Evolutionary conservation across 495 filamentous ascomycete genomes (phyloP), one percentile per base, ranked within the genome.

Genomic region (Patellaria atrata): DNA sequence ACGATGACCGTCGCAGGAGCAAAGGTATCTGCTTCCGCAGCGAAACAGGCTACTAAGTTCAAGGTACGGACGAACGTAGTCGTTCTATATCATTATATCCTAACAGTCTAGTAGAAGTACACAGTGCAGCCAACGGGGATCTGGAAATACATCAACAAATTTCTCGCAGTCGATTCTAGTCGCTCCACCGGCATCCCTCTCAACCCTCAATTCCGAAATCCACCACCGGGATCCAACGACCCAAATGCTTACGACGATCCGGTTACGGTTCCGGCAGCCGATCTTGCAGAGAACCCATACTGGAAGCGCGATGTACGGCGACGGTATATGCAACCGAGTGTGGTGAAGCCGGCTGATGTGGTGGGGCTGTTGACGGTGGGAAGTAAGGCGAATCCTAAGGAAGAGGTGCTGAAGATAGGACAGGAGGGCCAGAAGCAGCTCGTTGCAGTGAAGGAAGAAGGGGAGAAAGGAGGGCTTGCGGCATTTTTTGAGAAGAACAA

Each of bases 251-350:
- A 94, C 61, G 74, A 82, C 55, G 91, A 96, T 52, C 85, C 85
- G 11, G 81, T 91, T 30, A 94, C 87, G 9, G 22, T 80, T 0
- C 89, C 91, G n/a, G 82, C 89, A 2, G 85, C 73, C 36, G 89
- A 99, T 57, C 73, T 97, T 43, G 89, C 89, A 47, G 89, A 92
- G 52, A 97, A 97, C 59, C 73, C 89, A 24, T 97, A 97, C 71
- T 97, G 84, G 82, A 91, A 91, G 63, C 84, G 89, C 37, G 89
- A 97, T 48, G 58, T 64, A 33, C 79, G 89, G 30, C 74, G 91
- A 49, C 71, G 66, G 50, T 97, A 96, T 63, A 79, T 91, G n/a
- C 67, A 66, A 37, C 65, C 79, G 28, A 84, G 78, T 47, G 71
- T 79, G 21, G 72, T 97, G 34, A 77, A 61, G 29, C 89, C 94